Evolutionary conservation across 495 filamentous ascomycete genomes (phyloP), one percentile per base, ranked within the genome.

Genomic region (Hypoxylon intermedium): DNA sequence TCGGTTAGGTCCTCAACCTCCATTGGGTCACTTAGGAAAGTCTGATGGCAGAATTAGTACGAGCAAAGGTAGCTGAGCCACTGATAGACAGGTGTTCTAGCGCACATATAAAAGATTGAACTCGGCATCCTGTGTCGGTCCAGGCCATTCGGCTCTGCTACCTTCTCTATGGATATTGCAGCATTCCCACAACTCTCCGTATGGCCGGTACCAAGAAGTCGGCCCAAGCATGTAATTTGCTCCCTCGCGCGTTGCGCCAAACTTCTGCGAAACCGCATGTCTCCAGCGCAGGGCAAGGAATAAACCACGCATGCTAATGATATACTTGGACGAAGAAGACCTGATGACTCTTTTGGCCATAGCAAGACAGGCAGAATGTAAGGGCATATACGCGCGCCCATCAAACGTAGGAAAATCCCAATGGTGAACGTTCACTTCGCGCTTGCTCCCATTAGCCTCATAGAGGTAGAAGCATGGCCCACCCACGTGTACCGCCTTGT

Each of bases 81-180:
- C 3, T 12, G 12, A n/a, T 24, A 45, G 41, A n/a, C 15, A 45
- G 2, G 36, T 38, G 15, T 19, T 13, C 15, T 6, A 18, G 9
- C 41, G 23, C 41, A 45, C 41, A 45, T 45, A 30, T 30, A 45
- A n/a, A 5, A 45, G 41, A 24, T 45, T 45, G 41, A 24, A 45
- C 11, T 24, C 24, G 12, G 20, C 1, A 24, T 24, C 12, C 20
- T 45, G 11, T 1, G 41, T 24, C 24, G 41, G 41, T 24, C 41
- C 41, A 26, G 41, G 41, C 41, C 41, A 45, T 12, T 30, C 11
- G 2, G 18, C 41, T 9, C 9, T 38, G 9, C 2, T 6, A 21
- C 5, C 3, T 18, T 20, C 9, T 30, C n/a, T 20, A 26, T 45
- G n/a, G 1, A 2, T 1, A n/a, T 45, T 20, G 26, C 12, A 18